These are phyloP conservation scores for Mrakia frigida DNA, from an alignment of 768 basidiomycete genomes.

Conservation along the genomic window DNA sequence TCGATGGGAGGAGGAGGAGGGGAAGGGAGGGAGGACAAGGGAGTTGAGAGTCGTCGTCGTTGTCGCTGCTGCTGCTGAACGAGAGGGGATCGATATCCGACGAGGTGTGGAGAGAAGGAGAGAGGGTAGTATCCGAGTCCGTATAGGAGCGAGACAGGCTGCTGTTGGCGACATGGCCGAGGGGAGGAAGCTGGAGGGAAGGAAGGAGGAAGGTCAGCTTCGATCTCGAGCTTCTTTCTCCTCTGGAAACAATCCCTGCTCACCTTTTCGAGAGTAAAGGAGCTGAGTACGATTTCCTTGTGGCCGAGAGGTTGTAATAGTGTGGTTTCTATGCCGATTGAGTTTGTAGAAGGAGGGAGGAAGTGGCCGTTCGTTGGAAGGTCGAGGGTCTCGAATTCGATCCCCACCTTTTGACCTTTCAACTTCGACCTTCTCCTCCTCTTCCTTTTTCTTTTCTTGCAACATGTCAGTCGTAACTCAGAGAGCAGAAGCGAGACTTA, in stretches of 20 bases:
- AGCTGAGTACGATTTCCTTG: too few species aligned
- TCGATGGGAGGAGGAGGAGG: neutral
- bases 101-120: neutral
- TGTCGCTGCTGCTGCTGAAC: neutral
- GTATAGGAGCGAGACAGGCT: neutral
- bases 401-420: neutral
- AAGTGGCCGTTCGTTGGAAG: too few species aligned
- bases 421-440: neutral
- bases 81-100: neutral
- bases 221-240: neutral
- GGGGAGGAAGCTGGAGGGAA: neutral
- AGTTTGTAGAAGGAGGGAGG: too few species aligned
- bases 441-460: neutral
- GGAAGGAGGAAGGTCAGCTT: neutral
- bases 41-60: neutral
- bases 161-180: slow-evolving; percentile 1
- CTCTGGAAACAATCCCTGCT: too few species aligned
- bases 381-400: too few species aligned
- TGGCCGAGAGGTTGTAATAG: too few species aligned
- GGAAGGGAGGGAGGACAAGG: neutral
- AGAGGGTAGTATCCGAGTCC: neutral
- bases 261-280: too few species aligned
- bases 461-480: neutral
- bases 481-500: neutral
- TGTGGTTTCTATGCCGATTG: too few species aligned